A percentile compares a stretch with the other conserved stretches of the same genome.
phyloP scores from a whole-genome alignment of 495 filamentous ascomycete genomes.

The Staphylotrichum tortipilum region DNA sequence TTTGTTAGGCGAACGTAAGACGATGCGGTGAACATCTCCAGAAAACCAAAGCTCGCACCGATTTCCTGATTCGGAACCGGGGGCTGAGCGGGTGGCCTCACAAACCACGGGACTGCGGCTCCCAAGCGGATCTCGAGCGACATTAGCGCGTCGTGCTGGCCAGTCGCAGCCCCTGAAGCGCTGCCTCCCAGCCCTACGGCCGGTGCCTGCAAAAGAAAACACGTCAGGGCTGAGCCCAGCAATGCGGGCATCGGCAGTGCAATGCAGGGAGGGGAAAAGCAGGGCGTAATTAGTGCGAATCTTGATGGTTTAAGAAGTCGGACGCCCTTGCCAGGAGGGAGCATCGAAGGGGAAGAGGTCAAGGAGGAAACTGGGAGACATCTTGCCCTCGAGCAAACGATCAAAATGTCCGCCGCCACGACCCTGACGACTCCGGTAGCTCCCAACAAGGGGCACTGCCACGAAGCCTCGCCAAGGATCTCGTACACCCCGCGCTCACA shows the following conservation, averaged over 20 bases:
- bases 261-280: neutral
- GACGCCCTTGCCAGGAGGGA: neutral
- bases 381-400: neutral
- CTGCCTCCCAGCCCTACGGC: neutral
- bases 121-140: neutral
- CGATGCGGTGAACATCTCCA: no score
- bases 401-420: neutral
- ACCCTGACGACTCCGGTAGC: neutral
- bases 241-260: neutral
- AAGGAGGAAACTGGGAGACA: neutral
- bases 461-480: neutral
- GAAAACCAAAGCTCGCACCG: no score
- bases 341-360: neutral
- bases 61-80: slow-evolving; percentile 1
- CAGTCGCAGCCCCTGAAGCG: neutral
- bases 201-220: neutral
- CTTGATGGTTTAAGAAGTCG: neutral
- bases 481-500: neutral
- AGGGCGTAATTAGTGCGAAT: no score
- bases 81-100: neutral
- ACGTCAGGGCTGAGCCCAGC: neutral
- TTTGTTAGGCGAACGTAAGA: no score
- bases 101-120: slow-evolving; percentile 1
- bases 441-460: neutral
- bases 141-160: slow-evolving; percentile 3